Base-by-base conservation (phyloP, 2,329 filamentous ascomycete species). In the Immersiporthe knoxdaviesiana region DNA sequence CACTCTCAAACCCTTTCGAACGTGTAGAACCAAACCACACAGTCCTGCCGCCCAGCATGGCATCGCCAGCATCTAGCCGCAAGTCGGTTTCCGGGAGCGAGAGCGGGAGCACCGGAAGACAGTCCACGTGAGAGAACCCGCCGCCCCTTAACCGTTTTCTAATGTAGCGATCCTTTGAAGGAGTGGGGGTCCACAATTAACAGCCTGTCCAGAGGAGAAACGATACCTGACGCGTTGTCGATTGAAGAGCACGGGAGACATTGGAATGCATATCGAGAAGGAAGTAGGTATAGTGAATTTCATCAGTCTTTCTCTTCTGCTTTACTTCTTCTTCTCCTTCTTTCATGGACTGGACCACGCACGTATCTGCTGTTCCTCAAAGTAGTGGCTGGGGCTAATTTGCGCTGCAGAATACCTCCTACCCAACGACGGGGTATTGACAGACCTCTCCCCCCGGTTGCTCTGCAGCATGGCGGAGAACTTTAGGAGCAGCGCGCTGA, bases 231-330 rank as follows among this genome's bases (percentile, higher is more conserved):
- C 37, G 63, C 63, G 21, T 50, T 65, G 21, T 65, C 63, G 4
- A 24, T 65, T n/a, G 63, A 65, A 24, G 63, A 65, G 52, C 39
- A 65, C 41, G 63, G 63, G 5, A 58, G 63, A 24, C 50, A 58
- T 18, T 65, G 41, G 39, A 65, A 65, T 47, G 63, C 63, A 47
- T 65, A 65, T 27, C 63, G 63, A 27, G 63, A 65, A 58, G 63
- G 63, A 32, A 65, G 63, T 65, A 14, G 59, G 63, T 65, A 4
- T 35, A 4, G 35, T n/a, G n/a, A n/a, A n/a, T 3, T 47, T 47
- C 1, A n/a, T 47, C 21, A 8, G 18, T 47, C 41, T 7, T 47
- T 21, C 14, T 18, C 41, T 14, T n/a, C n/a, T n/a, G n/a, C n/a
- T 41, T 18, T 3, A 1, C 16, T 44, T 44, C 16, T 8, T 21